Evolutionary conservation across 139 green algal species (phyloP).

Genomic region (Tetratostichococcus sp.): DNA sequence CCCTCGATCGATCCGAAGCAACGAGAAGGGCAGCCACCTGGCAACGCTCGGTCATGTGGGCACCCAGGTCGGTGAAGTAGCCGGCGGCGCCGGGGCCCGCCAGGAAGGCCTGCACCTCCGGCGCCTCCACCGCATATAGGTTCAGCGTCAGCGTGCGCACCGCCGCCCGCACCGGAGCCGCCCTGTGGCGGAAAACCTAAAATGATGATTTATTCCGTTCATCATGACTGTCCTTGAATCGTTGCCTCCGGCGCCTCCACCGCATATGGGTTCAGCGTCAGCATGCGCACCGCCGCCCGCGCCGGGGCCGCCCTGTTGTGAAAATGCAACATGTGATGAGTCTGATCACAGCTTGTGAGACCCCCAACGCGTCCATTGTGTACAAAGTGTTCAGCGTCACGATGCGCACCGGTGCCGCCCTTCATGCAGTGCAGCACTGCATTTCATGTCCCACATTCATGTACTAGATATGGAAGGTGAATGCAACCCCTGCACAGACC

Average conservation of each 20-base stretch:
- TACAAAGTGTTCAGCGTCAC: slow-evolving; percentile 91
- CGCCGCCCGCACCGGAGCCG: slow-evolving; percentile 90
- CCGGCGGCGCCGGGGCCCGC: slow-evolving; percentile 22
- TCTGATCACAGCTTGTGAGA: no score
- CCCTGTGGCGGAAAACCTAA: slow-evolving; percentile 13
- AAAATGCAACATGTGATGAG: no score
- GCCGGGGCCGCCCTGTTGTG: slow-evolving; percentile 78
- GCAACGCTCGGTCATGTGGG: slow-evolving; percentile 61
- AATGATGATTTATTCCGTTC: no score
- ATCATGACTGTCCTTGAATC: no score
- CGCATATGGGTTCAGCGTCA: slow-evolving; percentile 88
- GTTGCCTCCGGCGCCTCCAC: slow-evolving; percentile 53
- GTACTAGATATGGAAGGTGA: no score
- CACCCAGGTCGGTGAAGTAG: slow-evolving; percentile 58
- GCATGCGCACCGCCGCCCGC: slow-evolving; percentile 85
- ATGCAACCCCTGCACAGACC: no score
- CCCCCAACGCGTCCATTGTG: slow-evolving; percentile 62
- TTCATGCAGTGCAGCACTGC: no score
- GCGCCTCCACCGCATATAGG: slow-evolving; percentile 72
- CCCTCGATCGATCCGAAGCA: no score
- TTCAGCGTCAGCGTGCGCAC: slow-evolving; percentile 92
- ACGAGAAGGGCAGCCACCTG: no score
- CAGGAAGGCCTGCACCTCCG: slow-evolving; percentile 59
- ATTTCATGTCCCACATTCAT: no score
- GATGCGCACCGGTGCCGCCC: slow-evolving; percentile 87